Evolutionary conservation across 73 alveolate species (phyloP).

Genomic region (Paramecium sexaurelia): DNA sequence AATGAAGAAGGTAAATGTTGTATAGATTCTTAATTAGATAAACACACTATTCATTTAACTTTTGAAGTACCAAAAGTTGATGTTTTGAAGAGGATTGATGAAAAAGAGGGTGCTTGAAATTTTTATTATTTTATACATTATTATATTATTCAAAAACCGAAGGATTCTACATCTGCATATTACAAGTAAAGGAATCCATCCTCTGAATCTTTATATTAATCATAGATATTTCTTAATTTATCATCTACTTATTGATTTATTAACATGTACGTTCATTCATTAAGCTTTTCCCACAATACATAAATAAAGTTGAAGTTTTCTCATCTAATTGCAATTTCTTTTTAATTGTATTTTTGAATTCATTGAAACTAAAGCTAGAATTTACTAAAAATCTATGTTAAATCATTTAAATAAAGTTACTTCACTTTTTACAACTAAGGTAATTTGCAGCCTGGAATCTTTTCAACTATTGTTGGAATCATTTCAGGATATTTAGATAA

Average conservation of each 20-base stretch:
- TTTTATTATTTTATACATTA: background rate
- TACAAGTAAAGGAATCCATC: slow-evolving; percentile 19
- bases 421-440: slow-evolving; percentile 18
- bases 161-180: slow-evolving; percentile 32
- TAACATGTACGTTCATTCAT: slow-evolving; percentile 30
- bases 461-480: slow-evolving; percentile 4
- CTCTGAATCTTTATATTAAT: background rate
- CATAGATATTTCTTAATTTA: background rate
- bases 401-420: background rate
- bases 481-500: slow-evolving; percentile 20
- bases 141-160: background rate
- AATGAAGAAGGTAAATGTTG: slow-evolving; percentile 23
- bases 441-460: background rate
- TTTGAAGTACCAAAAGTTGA: slow-evolving; percentile 35
- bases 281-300: background rate
- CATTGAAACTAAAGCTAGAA: background rate
- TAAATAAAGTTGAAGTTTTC: background rate
- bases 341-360: background rate
- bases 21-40: background rate
- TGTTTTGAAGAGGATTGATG: slow-evolving; percentile 5
- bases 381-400: background rate
- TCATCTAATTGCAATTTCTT: background rate
- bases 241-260: background rate
- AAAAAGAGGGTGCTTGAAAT: slow-evolving; percentile 32
- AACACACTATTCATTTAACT: background rate